Percentiles rank a stretch among this genome's conserved stretches.
Conservation (phyloP, 352 stramenopile species). For the Phytopythium helicoides region DNA sequence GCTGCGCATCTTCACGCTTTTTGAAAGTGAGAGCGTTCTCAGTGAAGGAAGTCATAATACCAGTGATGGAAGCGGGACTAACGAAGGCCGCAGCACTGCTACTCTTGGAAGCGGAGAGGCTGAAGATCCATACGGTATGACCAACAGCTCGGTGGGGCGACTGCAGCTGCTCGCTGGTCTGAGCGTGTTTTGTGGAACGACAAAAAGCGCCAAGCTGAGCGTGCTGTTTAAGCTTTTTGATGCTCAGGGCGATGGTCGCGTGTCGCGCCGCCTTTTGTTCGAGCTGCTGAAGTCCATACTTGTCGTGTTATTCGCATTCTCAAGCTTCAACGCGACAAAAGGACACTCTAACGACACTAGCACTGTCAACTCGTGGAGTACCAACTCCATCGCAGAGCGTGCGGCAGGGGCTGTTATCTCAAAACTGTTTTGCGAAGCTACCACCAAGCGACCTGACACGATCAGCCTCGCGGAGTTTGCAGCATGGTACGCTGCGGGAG, state of each 20-base stretch:
- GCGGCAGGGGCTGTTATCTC: constrained; percentile 91
- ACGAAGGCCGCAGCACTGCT: constrained; percentile 25
- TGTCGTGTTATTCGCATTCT: constrained; percentile 83
- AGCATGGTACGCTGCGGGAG: constrained; percentile 94
- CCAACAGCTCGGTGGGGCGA: constrained; percentile 67
- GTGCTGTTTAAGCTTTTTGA: constrained; percentile 86
- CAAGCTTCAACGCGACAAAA: constrained; percentile 65
- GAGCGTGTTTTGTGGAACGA: constrained; percentile 92
- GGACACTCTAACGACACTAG: constrained; percentile 59
- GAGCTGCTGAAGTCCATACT: constrained; percentile 82
- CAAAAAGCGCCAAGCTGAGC: constrained; percentile 94
- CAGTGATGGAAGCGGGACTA: constrained; percentile 13
- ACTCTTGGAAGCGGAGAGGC: constrained; percentile 9
- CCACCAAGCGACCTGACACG: constrained; percentile 55
- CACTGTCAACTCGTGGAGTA: constrained; percentile 62
- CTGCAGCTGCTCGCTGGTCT: constrained; percentile 80
- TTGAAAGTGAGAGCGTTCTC: constrained; percentile 68
- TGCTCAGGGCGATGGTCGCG: constrained; percentile 49
- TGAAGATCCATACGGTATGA: constrained; percentile 22
- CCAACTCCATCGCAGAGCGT: constrained; percentile 77
- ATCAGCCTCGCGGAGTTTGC: constrained; percentile 95
- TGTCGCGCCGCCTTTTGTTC: constrained; percentile 74
- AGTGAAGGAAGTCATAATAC: constrained; percentile 31
- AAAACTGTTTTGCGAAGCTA: constrained; percentile 79
- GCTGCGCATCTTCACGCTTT: constrained; percentile 78